Evolutionary conservation across 768 basidiomycete genomes (phyloP).

Genomic region (Tylopilus rubrobrunneus): DNA sequence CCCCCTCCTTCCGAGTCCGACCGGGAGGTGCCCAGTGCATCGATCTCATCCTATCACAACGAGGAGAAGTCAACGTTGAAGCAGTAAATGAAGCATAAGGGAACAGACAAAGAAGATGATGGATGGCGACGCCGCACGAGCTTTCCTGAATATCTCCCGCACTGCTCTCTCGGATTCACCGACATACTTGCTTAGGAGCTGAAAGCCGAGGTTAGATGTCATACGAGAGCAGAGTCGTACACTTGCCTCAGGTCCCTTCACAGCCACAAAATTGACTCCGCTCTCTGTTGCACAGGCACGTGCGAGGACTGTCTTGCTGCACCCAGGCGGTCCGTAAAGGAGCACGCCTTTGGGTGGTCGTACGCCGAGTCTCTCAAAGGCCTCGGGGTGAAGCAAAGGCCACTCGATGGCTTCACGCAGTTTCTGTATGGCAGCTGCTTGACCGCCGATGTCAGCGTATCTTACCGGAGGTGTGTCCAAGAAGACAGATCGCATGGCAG

Average conservation of each 20-base stretch:
- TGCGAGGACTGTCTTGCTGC: conserved; percentile 91
- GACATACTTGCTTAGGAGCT: conserved; percentile 96
- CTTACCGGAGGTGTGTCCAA: conserved; percentile 78
- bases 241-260: conserved; percentile 93
- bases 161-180: conserved; percentile 96
- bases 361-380: conserved; percentile 85
- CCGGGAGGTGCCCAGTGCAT: conserved; percentile 84
- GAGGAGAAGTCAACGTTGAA: neutral
- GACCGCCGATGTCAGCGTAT: conserved; percentile 91
- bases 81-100: neutral
- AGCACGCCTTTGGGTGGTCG: conserved; percentile 86
- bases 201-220: conserved; percentile 5
- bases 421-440: conserved; percentile 74
- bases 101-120: conserved; percentile 90
- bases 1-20: conserved; percentile 49
- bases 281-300: conserved; percentile 91
- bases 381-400: conserved; percentile 84
- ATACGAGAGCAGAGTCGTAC: neutral
- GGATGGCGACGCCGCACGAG: conserved; percentile 88
- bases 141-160: conserved; percentile 93
- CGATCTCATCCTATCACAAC: conserved; percentile 82
- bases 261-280: conserved; percentile 93
- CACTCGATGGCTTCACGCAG: conserved; percentile 92
- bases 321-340: conserved; percentile 95
- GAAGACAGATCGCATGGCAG: conserved; percentile 91